A percentile compares a stretch with the other conserved stretches of the same genome.
Conservation (phyloP, 805 yeast genomes). For the Pichia phayaonensis region DNA sequence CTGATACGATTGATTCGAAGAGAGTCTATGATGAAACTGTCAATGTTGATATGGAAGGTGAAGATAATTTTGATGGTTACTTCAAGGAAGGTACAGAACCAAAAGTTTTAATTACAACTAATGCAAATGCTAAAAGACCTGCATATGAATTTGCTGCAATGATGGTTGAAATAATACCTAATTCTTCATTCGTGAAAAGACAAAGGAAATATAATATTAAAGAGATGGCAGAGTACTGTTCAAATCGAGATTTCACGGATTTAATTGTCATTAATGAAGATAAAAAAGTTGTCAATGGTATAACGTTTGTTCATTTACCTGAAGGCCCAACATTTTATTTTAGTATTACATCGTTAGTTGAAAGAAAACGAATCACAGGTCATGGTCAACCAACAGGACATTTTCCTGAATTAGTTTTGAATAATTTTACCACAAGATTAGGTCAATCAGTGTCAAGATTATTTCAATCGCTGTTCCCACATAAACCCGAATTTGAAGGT, state of each 20-base stretch:
- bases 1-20: slow-evolving; percentile 76
- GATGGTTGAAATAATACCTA: slow-evolving; percentile 77
- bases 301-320: slow-evolving; percentile 90
- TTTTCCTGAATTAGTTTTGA: slow-evolving; percentile 84
- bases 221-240: slow-evolving; percentile 78
- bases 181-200: slow-evolving; percentile 79
- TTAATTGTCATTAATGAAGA: slow-evolving; percentile 88
- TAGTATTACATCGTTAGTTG: slow-evolving; percentile 67
- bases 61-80: slow-evolving; percentile 56
- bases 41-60: slow-evolving; percentile 47
- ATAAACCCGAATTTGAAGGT: slow-evolving; percentile 88
- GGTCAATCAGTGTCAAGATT: slow-evolving; percentile 91
- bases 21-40: slow-evolving; percentile 85
- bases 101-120: slow-evolving; percentile 84
- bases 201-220: slow-evolving; percentile 76
- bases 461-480: slow-evolving; percentile 90
- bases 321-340: slow-evolving; percentile 94
- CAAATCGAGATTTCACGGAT: slow-evolving; percentile 81
- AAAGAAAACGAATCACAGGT: slow-evolving; percentile 69
- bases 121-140: slow-evolving; percentile 71
- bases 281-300: slow-evolving; percentile 84
- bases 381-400: slow-evolving; percentile 91
- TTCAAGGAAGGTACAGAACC: slow-evolving; percentile 54
- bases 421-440: slow-evolving; percentile 85
- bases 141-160: slow-evolving; percentile 90